A percentile compares a stretch with the other conserved stretches of the same genome.
Conservation (phyloP, 352 stramenopile genomes). For the Ophiocytium majus region DNA sequence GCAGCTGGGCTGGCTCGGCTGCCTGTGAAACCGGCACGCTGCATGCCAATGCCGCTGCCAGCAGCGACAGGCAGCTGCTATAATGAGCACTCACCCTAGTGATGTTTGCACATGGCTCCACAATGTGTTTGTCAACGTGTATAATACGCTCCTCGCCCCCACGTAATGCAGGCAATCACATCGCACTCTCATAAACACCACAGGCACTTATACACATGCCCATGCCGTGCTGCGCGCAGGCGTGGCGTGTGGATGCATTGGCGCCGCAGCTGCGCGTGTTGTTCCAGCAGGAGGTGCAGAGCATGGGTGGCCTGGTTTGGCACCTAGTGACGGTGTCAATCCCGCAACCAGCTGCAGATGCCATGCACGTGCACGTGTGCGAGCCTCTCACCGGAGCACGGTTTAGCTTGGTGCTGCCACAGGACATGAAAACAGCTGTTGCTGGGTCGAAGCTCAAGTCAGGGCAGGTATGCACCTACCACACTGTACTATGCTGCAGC, state of each 20-base stretch:
- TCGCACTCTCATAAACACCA: too few species aligned
- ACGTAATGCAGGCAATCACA: too few species aligned
- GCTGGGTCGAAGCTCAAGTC: background rate
- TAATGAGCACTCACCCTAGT: too few species aligned
- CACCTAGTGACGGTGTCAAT: background rate
- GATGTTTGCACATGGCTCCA: too few species aligned
- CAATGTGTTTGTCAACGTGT: too few species aligned
- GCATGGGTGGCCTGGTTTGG: background rate
- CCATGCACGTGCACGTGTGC: background rate
- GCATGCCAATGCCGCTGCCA: too few species aligned
- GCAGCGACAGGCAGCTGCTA: too few species aligned
- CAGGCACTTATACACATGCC: too few species aligned
- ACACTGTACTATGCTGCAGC: too few species aligned
- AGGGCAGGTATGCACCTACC: slow-evolving; percentile 13
- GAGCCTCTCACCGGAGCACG: background rate
- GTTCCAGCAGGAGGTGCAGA: slow-evolving; percentile 15
- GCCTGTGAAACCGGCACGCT: too few species aligned
- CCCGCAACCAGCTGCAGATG: background rate
- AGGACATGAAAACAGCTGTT: background rate
- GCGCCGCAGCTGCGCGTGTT: background rate
- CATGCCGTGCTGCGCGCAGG: background rate
- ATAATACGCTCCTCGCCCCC: too few species aligned
- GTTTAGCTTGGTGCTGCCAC: background rate
- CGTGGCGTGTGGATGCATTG: background rate
- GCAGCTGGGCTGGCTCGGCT: too few species aligned